Conservation (phyloP, 306 rosid genomes). For the Sphenostylis stenocarpa region DNA sequence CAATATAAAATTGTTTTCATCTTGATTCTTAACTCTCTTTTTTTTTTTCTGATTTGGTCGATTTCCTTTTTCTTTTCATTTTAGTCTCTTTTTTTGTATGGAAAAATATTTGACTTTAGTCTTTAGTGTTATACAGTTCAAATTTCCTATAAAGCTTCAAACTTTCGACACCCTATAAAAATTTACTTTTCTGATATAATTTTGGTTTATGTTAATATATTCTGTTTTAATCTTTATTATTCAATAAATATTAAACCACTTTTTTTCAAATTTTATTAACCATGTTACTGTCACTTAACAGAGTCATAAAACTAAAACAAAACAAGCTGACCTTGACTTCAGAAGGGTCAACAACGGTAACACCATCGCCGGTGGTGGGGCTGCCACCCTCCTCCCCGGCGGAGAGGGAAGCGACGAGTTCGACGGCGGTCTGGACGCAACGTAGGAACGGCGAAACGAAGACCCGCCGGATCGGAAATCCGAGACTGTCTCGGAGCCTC, state of each 20-base stretch:
- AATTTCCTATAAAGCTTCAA: too few species aligned
- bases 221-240: neutral
- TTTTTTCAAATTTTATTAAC: neutral
- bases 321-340: conserved; percentile 52
- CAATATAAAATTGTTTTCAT: neutral
- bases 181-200: too few species aligned
- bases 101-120: too few species aligned
- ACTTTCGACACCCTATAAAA: too few species aligned
- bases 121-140: too few species aligned
- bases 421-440: conserved; percentile 73
- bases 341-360: conserved; percentile 40
- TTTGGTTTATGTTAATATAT: neutral
- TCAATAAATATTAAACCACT: neutral
- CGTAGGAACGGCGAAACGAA: conserved; percentile 90
- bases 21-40: neutral
- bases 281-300: neutral
- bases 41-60: neutral
- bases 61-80: too few species aligned
- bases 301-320: neutral
- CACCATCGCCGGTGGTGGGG: neutral
- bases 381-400: conserved; percentile 22
- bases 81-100: neutral
- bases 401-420: conserved; percentile 47
- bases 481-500: conserved; percentile 41
- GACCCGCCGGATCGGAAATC: conserved; percentile 62